Percentiles rank a stretch among this genome's conserved stretches.
Evolutionary conservation across 2,329 filamentous ascomycete species (phyloP).

Genomic region (Botryotinia convoluta): DNA sequence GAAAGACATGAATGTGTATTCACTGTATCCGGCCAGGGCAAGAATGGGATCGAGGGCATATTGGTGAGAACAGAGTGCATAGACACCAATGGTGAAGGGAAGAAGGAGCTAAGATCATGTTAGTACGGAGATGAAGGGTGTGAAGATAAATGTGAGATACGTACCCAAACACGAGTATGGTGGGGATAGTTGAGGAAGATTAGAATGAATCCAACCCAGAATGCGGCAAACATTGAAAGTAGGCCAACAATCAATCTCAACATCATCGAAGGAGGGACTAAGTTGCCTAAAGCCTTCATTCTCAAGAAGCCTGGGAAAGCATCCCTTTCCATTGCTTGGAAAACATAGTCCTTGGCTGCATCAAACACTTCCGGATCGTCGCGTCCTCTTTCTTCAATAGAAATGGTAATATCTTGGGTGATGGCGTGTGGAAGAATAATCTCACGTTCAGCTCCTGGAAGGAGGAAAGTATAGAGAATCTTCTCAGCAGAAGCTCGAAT

Average conservation of each 20-base stretch:
- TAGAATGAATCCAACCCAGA: constrained; percentile 91
- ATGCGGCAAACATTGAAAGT: constrained; percentile 81
- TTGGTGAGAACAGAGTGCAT: constrained; percentile 86
- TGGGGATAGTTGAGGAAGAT: constrained; percentile 84
- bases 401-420: constrained; percentile 76
- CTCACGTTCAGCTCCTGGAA: constrained; percentile 93
- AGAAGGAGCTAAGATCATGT: constrained; percentile 64
- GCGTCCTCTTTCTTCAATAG: constrained; percentile 86
- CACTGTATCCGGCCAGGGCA: constrained; percentile 84
- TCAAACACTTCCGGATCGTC: constrained; percentile 98
- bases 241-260: constrained; percentile 82
- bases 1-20: constrained; percentile 95
- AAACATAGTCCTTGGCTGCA: constrained; percentile 96
- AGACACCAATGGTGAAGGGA: constrained; percentile 88
- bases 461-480: constrained; percentile 95
- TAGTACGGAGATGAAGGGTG: constrained; percentile 18
- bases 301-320: constrained; percentile 97
- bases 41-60: constrained; percentile 93
- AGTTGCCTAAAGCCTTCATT: constrained; percentile 91
- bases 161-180: constrained; percentile 77
- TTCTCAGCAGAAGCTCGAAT: constrained; percentile 93
- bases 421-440: constrained; percentile 90
- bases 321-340: constrained; percentile 98
- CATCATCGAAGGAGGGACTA: constrained; percentile 87
- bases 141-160: constrained; percentile 38